Percentiles rank a stretch among this genome's conserved stretches.
Evolutionary conservation across 345 rosid genomes (phyloP).

Genomic region (Linum lewisii): DNA sequence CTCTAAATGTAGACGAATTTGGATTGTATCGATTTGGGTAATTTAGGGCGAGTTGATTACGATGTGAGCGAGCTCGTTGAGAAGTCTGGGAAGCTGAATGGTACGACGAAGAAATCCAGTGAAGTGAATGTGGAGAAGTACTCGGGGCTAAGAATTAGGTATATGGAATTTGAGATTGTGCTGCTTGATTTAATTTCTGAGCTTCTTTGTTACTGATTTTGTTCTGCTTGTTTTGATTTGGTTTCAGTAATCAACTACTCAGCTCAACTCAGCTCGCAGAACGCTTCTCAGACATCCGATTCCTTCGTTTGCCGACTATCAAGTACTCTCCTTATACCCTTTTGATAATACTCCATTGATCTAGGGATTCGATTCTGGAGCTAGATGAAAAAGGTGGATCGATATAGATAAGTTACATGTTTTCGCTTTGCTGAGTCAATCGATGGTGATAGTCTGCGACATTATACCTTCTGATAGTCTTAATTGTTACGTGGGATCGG

Average conservation of each 20-base stretch:
- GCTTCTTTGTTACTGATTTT: background rate
- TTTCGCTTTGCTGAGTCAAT: no score
- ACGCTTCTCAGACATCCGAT: slow-evolving; percentile 67
- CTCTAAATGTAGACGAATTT: background rate
- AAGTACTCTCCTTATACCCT: slow-evolving; percentile 31
- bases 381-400: no score
- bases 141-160: slow-evolving; percentile 85
- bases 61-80: slow-evolving; percentile 29
- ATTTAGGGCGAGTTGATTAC: slow-evolving; percentile 45
- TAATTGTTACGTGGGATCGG: no score
- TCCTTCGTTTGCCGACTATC: slow-evolving; percentile 54
- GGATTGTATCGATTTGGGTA: background rate
- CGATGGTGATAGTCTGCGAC: no score
- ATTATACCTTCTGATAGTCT: no score
- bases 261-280: slow-evolving; percentile 52
- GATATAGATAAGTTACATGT: no score
- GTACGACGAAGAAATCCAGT: slow-evolving; percentile 16
- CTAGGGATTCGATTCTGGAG: no score
- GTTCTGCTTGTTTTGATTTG: background rate
- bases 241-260: slow-evolving; percentile 50
- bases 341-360: no score
- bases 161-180: background rate
- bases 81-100: slow-evolving; percentile 25
- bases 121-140: slow-evolving; percentile 55
- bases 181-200: background rate